Percentiles rank a stretch among this genome's conserved stretches.
Conservation (phyloP, 2,329 filamentous ascomycete genomes). For the Colletotrichum sp. region DNA sequence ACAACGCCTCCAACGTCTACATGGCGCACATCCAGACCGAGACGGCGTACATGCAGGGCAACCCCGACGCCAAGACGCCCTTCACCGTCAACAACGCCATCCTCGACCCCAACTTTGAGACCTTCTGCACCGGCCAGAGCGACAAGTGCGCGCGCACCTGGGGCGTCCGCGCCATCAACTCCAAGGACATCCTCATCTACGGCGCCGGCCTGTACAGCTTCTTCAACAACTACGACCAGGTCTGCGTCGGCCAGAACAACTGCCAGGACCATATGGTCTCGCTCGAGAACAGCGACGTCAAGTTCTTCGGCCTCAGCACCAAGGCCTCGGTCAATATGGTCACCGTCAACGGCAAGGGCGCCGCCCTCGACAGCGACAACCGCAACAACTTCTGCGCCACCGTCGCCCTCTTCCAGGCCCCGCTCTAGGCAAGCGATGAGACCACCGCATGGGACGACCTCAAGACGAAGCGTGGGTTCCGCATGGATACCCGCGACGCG, state of each 20-base stretch:
- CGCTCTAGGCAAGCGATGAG: constrained; percentile 3
- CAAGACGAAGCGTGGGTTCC: neutral
- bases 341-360: constrained; percentile 60
- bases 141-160: constrained; percentile 72
- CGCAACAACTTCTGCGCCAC: constrained; percentile 70
- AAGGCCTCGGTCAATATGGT: constrained; percentile 80
- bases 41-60: constrained; percentile 87
- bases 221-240: constrained; percentile 81
- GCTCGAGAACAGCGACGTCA: constrained; percentile 67
- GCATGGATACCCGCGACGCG: neutral
- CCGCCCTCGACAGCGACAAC: constrained; percentile 64
- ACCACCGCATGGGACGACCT: neutral
- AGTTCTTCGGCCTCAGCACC: constrained; percentile 74
- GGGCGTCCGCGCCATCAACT: constrained; percentile 75
- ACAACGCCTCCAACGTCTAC: constrained; percentile 78
- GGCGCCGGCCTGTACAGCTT: constrained; percentile 82
- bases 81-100: constrained; percentile 63
- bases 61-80: constrained; percentile 73
- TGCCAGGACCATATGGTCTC: constrained; percentile 83
- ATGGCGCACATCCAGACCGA: constrained; percentile 88
- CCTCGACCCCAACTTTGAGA: constrained; percentile 71
- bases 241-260: constrained; percentile 68
- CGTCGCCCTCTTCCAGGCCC: constrained; percentile 53
- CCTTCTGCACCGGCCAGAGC: constrained; percentile 50
- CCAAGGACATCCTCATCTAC: constrained; percentile 70